These are phyloP conservation scores for Lobulomyces angularis DNA, from an alignment of 192 early-diverging fungal species.

Conservation along the genomic window DNA sequence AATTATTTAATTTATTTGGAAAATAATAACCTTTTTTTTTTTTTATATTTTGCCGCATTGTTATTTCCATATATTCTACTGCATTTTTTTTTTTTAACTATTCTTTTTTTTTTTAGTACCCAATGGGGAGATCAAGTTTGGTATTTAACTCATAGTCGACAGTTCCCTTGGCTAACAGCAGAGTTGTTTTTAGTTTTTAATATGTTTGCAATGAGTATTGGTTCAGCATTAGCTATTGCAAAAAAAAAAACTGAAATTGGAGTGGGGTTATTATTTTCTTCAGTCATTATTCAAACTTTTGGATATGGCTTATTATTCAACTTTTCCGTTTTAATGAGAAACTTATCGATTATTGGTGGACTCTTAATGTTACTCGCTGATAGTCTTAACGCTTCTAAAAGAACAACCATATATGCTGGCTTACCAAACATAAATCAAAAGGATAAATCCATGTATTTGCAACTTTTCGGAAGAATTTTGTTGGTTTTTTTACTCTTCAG, in stretches of 20 bases:
- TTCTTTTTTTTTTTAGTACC: no score
- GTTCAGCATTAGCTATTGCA: slow-evolving; percentile 72
- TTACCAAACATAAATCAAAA: slow-evolving; percentile 74
- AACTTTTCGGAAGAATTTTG: slow-evolving; percentile 81
- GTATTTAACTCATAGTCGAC: no score
- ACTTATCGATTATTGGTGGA: slow-evolving; percentile 86
- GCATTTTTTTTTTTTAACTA: no score
- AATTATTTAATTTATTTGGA: no score
- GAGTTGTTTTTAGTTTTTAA: slow-evolving; percentile 81
- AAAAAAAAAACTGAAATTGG: slow-evolving; percentile 73
- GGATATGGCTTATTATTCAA: slow-evolving; percentile 93
- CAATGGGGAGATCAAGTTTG: no score
- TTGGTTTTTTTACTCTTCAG: slow-evolving; percentile 86
- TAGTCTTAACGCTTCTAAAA: slow-evolving; percentile 45
- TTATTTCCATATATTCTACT: no score
- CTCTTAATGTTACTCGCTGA: slow-evolving; percentile 91
- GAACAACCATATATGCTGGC: slow-evolving; percentile 60
- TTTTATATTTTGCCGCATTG: no score
- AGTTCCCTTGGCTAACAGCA: slow-evolving; percentile 68
- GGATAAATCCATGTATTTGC: slow-evolving; percentile 79
- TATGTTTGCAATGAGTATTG: slow-evolving; percentile 66
- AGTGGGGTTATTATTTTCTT: slow-evolving; percentile 66
- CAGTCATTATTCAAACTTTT: slow-evolving; percentile 76
- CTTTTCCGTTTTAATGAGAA: slow-evolving; percentile 77
- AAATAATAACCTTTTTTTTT: no score